Evolutionary conservation across 1,139 yeast genomes (phyloP), one percentile per base, ranked within the genome.

Genomic region (Sugiyamaella castrensis): DNA sequence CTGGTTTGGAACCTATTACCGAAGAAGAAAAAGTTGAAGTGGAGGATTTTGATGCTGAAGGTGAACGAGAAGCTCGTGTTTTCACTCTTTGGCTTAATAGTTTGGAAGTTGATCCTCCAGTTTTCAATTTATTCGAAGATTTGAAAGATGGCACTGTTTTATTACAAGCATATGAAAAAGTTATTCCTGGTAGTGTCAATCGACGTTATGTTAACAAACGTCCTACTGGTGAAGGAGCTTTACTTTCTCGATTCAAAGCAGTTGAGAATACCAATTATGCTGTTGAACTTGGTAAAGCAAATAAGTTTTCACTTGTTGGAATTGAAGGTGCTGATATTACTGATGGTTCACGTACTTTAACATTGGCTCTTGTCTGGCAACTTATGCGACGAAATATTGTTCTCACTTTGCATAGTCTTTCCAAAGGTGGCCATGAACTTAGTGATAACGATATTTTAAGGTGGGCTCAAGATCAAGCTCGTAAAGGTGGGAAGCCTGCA

Each of bases 11-110:
- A 55, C 98, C 98, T 54, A 80, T 92, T 57, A 95, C 88, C 64
- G 98, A 92, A 69, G 80, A 77, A 53, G 98, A 92, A 67, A 84
- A 82, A 62, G 87, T 91, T 60, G 92, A 85, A 67, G 67, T 72
- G 43, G 86, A 81, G 64, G 98, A 89, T 59, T 92, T 94, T 63
- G 99, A 92, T 67, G 98, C 98, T 13, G 98, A 94, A 72, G 99
- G 99, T 55, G 99, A 92, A 72, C 85, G 98, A 72, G 99, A 92
- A 73, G 98, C 98, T 1, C 82, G 99, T 67, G 99, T 92, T 4
- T 92, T 92, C 71, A 94, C 98, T 10, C 75, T 92, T 61, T 92
- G 98, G 98, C 80, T 92, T 65, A 92, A 92, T 70, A 88, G 97
- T 1, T 78, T 92, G 62, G 98, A 94, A 61, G 98, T 92, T 13